phyloP scores from a whole-genome alignment of 768 basidiomycete genomes.

The Panaeolus papilionaceus region DNA sequence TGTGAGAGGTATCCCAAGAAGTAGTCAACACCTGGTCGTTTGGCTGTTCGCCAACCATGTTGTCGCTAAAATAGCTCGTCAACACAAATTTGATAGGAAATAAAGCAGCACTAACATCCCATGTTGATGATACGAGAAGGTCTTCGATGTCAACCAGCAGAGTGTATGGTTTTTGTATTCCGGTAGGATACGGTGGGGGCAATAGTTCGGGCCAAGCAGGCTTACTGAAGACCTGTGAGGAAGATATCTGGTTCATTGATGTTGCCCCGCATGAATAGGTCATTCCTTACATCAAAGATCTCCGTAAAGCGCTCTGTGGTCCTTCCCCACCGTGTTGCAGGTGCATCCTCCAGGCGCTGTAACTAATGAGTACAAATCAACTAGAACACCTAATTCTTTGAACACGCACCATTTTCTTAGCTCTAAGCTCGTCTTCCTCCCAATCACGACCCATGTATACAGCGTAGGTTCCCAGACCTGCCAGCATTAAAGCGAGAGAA shows the following conservation, averaged over 20 bases:
- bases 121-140: slow-evolving; percentile 87
- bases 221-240: slow-evolving; percentile 83
- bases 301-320: slow-evolving; percentile 66
- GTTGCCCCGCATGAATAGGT: not conserved
- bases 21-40: slow-evolving; percentile 97
- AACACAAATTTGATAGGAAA: slow-evolving; percentile 5
- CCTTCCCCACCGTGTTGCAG: slow-evolving; percentile 67
- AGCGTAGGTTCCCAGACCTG: slow-evolving; percentile 62
- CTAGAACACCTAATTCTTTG: not conserved
- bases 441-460: slow-evolving; percentile 82
- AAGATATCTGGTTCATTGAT: not conserved
- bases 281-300: slow-evolving; percentile 66
- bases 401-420: slow-evolving; percentile 62
- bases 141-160: slow-evolving; percentile 92
- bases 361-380: slow-evolving; percentile 5
- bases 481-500: slow-evolving; percentile 55
- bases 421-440: slow-evolving; percentile 73
- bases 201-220: slow-evolving; percentile 93
- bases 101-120: slow-evolving; percentile 79
- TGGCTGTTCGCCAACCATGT: slow-evolving; percentile 96
- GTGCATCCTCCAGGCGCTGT: slow-evolving; percentile 64
- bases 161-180: slow-evolving; percentile 91
- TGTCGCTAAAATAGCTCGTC: slow-evolving; percentile 61
- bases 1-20: slow-evolving; percentile 97
- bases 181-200: slow-evolving; percentile 82